phyloP scores from a whole-genome alignment of 1,284 basidiomycete species.

The Boletus albobrunnescens region DNA sequence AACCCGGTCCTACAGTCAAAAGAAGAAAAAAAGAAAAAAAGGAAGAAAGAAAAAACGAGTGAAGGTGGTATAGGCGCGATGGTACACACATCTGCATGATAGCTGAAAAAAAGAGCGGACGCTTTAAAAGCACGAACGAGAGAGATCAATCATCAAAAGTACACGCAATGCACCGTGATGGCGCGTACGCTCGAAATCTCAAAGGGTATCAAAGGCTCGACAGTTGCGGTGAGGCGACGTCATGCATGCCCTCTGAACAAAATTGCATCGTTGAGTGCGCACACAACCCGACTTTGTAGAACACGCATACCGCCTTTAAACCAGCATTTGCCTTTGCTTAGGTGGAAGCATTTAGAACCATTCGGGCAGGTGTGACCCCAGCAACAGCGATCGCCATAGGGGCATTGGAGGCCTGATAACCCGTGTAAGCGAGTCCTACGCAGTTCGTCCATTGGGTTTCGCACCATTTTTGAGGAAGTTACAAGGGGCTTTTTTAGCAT shows the following conservation, averaged over 20 bases:
- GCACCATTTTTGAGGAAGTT: slow-evolving; percentile 73
- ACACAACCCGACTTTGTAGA: neutral
- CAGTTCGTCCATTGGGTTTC: slow-evolving; percentile 6
- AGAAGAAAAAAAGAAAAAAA: too few species aligned
- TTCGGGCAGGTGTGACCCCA: slow-evolving; percentile 81
- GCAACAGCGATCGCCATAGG: slow-evolving; percentile 67
- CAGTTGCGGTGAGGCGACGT: slow-evolving; percentile 18
- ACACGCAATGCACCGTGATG: neutral
- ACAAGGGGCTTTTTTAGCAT: slow-evolving; percentile 78
- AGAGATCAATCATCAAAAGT: slow-evolving; percentile 5
- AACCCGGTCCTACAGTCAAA: slow-evolving; percentile 19
- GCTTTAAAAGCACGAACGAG: slow-evolving; percentile 31
- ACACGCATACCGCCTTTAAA: slow-evolving; percentile 67
- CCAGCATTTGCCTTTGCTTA: slow-evolving; percentile 73
- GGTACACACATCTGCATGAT: slow-evolving; percentile 24
- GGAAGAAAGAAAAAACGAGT: slow-evolving; percentile 26
- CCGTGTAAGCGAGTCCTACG: neutral
- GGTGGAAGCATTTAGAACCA: slow-evolving; percentile 63
- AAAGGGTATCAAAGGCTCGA: slow-evolving; percentile 22
- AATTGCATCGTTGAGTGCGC: slow-evolving; percentile 7
- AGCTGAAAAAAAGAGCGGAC: slow-evolving; percentile 22
- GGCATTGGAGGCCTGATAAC: slow-evolving; percentile 59
- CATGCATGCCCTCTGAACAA: slow-evolving; percentile 31
- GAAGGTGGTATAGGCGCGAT: slow-evolving; percentile 26
- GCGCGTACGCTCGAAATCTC: neutral